A percentile compares a stretch with the other conserved stretches of the same genome.
These are phyloP conservation scores for Pseudogymnoascus sp. DNA, from an alignment of 2,329 filamentous ascomycete genomes.

Conservation along the genomic window DNA sequence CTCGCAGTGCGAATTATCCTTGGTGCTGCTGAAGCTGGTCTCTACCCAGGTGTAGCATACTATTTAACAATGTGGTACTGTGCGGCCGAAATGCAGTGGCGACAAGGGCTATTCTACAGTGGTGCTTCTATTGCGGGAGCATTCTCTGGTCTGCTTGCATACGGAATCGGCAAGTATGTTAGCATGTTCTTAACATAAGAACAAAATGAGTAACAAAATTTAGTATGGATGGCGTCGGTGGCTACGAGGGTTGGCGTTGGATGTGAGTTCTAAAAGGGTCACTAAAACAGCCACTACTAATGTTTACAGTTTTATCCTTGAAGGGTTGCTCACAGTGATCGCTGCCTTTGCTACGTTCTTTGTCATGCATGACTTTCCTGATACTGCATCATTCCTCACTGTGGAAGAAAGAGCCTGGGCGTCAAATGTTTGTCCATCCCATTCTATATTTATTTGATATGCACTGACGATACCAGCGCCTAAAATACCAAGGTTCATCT, in stretches of 20 bases:
- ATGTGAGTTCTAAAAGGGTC: constrained; percentile 42
- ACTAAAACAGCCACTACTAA: background rate
- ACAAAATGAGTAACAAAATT: constrained; percentile 16
- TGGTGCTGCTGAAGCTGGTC: constrained; percentile 17
- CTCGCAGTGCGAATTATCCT: constrained; percentile 31
- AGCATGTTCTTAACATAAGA: background rate
- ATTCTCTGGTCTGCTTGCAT: constrained; percentile 38
- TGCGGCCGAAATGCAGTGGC: constrained; percentile 43
- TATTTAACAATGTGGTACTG: constrained; percentile 52
- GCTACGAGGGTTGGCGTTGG: constrained; percentile 39
- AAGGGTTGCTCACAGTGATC: constrained; percentile 36
- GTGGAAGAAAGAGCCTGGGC: constrained; percentile 28
- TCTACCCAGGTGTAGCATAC: constrained; percentile 31
- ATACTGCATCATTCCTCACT: constrained; percentile 34
- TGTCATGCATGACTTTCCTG: constrained; percentile 40
- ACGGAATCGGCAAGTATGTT: constrained; percentile 31
- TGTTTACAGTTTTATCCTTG: constrained; percentile 35
- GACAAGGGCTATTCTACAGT: constrained; percentile 32
- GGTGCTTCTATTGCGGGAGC: constrained; percentile 33
- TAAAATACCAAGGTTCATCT: constrained; percentile 17
- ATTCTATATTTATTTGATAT: background rate
- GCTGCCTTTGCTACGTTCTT: constrained; percentile 32
- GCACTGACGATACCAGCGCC: constrained; percentile 13
- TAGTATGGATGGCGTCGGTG: constrained; percentile 39
- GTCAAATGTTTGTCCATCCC: background rate